Evolutionary conservation across 2,329 filamentous ascomycete genomes (phyloP), one percentile per base, ranked within the genome.

Genomic region (Corniculantispora saksenae): DNA sequence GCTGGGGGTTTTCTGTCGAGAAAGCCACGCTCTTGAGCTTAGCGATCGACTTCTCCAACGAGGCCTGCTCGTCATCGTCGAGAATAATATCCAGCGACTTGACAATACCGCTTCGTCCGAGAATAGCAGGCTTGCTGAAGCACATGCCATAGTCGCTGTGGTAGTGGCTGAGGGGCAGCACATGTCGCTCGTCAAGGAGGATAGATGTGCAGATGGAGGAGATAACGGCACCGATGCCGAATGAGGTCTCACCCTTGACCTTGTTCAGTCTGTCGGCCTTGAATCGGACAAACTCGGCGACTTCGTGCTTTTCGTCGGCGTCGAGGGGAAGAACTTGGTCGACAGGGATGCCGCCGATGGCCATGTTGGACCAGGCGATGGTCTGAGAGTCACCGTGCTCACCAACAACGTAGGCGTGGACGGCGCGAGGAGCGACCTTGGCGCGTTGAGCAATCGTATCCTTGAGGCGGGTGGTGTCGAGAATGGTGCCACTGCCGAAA

Each of bases 401-500:
- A 15, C 71, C 71, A 9, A 73, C 55, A 3, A 73, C 69, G 38
- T 66, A 69, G 10, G 68, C 51, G 54, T 72, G 64, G 12, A 72
- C 65, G 5, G 58, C 64, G 38, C 68, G 64, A 7, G 66, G 58
- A 4, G 68, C 64, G 12, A 67, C 67, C 27, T 58, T 27, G 9
- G 58, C 55, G 3, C 70, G 67, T 3, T 72, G 70, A 0, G 81
- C 79, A 21, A 83, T 64, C 23, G 81, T 72, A 0, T 81, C 80
- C 21, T 80, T 78, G 54, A 86, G 71, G 27, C 84, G 73, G 5
- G 81, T 79, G 1, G 83, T 83, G 67, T 86, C 84, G 3, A 86
- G 76, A 68, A 80, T 82, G 0, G 84, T 86, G 13, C 84, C 84
- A 3, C 81, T 82, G 0, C 84, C 84, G 27, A 86, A 69, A 15